Percentiles rank a stretch among this genome's conserved stretches.
These are phyloP conservation scores for Crataegus laevigata DNA, from an alignment of 306 rosid species.

Conservation along the genomic window DNA sequence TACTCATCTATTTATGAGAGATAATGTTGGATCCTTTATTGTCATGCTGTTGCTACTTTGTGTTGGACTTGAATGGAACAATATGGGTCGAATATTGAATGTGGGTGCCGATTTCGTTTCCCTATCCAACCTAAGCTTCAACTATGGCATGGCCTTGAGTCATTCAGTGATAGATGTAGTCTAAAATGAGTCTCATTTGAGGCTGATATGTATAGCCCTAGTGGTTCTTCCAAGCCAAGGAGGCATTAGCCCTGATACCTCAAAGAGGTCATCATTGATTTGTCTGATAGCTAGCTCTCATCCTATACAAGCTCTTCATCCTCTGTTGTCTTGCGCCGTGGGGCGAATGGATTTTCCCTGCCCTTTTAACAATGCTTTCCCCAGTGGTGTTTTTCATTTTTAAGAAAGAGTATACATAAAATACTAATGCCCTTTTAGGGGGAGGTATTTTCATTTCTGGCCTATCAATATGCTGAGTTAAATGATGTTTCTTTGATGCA, in stretches of 20 bases:
- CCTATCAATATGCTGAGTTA: conserved; percentile 2
- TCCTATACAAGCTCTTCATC: too few relatives aligned
- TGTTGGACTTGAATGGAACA: not conserved
- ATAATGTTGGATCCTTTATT: not conserved
- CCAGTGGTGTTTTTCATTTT: not conserved
- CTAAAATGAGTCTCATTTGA: not conserved
- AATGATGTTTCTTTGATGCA: conserved; percentile 33
- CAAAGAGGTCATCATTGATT: too few relatives aligned
- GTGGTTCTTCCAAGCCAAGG: too few relatives aligned
- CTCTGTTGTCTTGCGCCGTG: too few relatives aligned
- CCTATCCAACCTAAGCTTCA: not conserved
- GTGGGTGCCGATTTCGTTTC: not conserved
- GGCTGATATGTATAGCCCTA: too few relatives aligned
- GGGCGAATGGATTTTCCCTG: too few relatives aligned
- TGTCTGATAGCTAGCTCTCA: not conserved
- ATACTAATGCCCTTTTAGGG: not conserved
- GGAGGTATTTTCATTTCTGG: not conserved
- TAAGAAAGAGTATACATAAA: not conserved
- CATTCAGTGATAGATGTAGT: not conserved
- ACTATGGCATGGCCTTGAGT: not conserved
- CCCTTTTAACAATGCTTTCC: not conserved
- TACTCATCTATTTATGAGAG: not conserved
- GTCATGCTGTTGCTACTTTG: not conserved
- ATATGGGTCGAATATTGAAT: not conserved
- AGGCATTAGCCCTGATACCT: too few relatives aligned